phyloP scores from a whole-genome alignment of 768 basidiomycete genomes.

The Leccinum barrowsii region DNA sequence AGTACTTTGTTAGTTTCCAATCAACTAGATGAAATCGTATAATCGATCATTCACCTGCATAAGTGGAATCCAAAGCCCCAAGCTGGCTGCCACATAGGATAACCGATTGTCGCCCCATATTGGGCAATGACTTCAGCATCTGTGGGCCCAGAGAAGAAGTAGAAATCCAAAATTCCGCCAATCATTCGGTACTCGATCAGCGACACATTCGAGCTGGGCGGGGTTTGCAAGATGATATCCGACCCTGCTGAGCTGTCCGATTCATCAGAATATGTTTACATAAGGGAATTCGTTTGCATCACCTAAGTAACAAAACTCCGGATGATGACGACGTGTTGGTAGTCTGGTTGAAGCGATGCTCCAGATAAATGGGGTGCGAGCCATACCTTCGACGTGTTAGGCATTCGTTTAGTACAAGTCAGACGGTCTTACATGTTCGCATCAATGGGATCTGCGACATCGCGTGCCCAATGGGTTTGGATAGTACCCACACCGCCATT shows the following conservation, averaged over 20 bases:
- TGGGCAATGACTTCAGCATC: conserved; percentile 61
- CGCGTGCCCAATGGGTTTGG: conserved; percentile 68
- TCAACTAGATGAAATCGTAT: neutral
- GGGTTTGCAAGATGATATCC: conserved; percentile 67
- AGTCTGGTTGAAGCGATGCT: conserved; percentile 58
- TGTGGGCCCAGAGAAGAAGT: conserved; percentile 64
- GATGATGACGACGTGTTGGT: conserved; percentile 58
- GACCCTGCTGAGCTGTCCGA: conserved; percentile 58
- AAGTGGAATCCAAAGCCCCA: conserved; percentile 83
- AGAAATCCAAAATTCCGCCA: conserved; percentile 76
- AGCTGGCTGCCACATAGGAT: conserved; percentile 66
- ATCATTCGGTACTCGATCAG: conserved; percentile 70
- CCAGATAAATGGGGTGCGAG: conserved; percentile 66
- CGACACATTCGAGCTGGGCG: conserved; percentile 49
- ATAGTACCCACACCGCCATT: conserved; percentile 50
- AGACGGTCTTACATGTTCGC: conserved; percentile 53
- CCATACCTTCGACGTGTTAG: conserved; percentile 49
- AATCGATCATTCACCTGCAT: conserved; percentile 42
- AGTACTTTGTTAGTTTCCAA: neutral
- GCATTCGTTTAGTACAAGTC: neutral
- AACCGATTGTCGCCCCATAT: conserved; percentile 63
- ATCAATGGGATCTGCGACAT: conserved; percentile 60
- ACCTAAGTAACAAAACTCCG: conserved; percentile 78
- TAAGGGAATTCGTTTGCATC: conserved; percentile 1
- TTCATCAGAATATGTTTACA: conserved; percentile 1